Base-by-base conservation (phyloP, 2,329 filamentous ascomycete species). In the Raffaelea albimanens region DNA sequence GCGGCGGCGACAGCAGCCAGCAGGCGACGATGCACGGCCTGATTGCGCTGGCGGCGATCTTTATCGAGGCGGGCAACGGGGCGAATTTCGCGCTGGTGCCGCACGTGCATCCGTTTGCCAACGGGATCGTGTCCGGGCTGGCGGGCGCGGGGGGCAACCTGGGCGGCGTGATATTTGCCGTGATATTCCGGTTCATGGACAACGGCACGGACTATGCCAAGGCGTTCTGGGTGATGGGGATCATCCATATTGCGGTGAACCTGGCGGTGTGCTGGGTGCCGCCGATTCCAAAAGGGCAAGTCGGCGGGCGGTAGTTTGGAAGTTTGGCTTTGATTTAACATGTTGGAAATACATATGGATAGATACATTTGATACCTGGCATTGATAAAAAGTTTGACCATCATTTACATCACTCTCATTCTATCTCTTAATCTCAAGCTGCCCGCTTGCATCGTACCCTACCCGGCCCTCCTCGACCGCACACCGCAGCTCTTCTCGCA, bases 11-110 rank as follows among this genome's bases (percentile, higher is more conserved):
- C 10, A 9, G 16, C 31, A 9, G 16, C 9, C 16, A 9, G 10
- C 31, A 38, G 43, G 65, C 73, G 7, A 80, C 77, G 3, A 82
- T 94, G 73, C 81, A 93, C 48, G 87, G 85, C 1, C 78, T 95
- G 5, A 69, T 94, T 9, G 82, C 83, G 1, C 75, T 87, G 10
- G 75, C 89, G 67, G 87, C 85, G 1, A 74, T 95, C 61, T 95
- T 95, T 68, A 67, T 89, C 40, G 87, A 94, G 62, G 87, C 85
- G 2, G 82, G 82, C 39, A 95, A 95, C 60, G 90, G 90, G 1
- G 82, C 87, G 38, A 93, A 87, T 67, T 95, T 93, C 64, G 80
- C 87, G 0, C 74, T 95, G 5, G 83, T 95, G 21, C 88, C 89
- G 3, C 90, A 95, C 60, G 83, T 95, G 1, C 85, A 90, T 63